Percentiles rank a stretch among this genome's conserved stretches.
Evolutionary conservation across 2,329 filamentous ascomycete species (phyloP).

Genomic region (Cladosporium sp.): DNA sequence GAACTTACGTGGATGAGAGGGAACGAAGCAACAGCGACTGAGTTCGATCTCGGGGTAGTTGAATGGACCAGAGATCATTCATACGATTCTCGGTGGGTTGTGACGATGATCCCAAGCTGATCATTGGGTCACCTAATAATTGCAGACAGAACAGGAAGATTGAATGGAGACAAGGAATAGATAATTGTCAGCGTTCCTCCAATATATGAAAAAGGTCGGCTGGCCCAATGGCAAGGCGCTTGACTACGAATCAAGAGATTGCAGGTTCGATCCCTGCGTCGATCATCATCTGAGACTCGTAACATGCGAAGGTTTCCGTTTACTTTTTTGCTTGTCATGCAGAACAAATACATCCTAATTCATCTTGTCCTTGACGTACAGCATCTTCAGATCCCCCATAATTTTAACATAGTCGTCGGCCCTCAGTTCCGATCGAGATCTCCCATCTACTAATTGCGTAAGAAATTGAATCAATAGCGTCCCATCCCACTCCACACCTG

Average conservation of each 20-base stretch:
- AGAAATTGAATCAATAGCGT: constrained; percentile 27
- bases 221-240: constrained; percentile 61
- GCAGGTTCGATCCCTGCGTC: constrained; percentile 22
- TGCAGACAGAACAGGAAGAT: too few relatives aligned
- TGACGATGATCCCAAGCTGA: too few relatives aligned
- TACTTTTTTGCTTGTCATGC: not conserved
- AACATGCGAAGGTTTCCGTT: not conserved
- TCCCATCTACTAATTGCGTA: constrained; percentile 9
- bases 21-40: not conserved
- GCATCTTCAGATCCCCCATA: constrained; percentile 24
- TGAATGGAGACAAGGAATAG: too few relatives aligned
- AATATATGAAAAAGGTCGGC: constrained; percentile 11
- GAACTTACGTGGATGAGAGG: not conserved
- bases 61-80: not conserved
- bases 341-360: constrained; percentile 14
- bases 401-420: constrained; percentile 25
- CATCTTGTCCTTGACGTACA: constrained; percentile 29
- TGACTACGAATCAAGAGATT: constrained; percentile 48
- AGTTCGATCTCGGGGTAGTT: too few relatives aligned
- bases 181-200: too few relatives aligned
- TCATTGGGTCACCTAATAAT: too few relatives aligned
- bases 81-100: too few relatives aligned
- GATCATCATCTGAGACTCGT: not conserved
- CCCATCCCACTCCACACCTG: constrained; percentile 25
- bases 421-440: not conserved